Conservation (phyloP, 768 basidiomycete genomes). For the Lyophyllum decastes region DNA sequence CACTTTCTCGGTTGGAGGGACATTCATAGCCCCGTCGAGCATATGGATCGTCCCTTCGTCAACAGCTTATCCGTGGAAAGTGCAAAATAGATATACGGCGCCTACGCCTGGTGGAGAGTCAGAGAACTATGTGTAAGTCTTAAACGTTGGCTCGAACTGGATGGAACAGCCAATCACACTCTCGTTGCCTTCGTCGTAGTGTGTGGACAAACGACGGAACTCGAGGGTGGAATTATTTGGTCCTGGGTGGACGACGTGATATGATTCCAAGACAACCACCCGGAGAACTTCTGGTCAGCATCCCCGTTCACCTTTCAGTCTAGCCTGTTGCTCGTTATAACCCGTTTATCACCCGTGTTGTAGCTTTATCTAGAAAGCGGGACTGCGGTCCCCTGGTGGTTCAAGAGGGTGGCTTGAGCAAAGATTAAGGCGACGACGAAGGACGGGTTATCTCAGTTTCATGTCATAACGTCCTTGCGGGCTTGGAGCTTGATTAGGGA, state of each 20-base stretch:
- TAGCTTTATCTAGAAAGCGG: not conserved
- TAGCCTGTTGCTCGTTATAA: not conserved
- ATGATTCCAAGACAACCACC: not conserved
- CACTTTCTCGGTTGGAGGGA: not conserved
- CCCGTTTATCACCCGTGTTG: not conserved
- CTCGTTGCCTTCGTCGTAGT: not conserved
- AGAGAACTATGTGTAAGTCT: constrained; percentile 1
- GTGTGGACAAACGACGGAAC: not conserved
- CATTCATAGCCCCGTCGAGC: not conserved
- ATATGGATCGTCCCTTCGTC: constrained; percentile 3
- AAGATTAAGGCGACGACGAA: no score
- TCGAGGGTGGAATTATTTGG: not conserved
- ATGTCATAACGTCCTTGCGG: no score
- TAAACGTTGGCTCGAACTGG: not conserved
- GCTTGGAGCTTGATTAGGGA: no score
- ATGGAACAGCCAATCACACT: not conserved
- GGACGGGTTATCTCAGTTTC: no score
- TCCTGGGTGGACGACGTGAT: constrained; percentile 1
- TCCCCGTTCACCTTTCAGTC: not conserved
- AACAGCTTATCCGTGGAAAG: not conserved
- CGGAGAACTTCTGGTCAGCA: constrained; percentile 3
- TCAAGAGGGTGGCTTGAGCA: constrained; percentile 1
- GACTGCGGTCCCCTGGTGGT: constrained; percentile 2
- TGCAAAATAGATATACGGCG: not conserved
- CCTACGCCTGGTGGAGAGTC: constrained; percentile 1